A percentile compares a stretch with the other conserved stretches of the same genome.
Conservation (phyloP, 805 yeast genomes). For the Kodamaea sagamina region DNA sequence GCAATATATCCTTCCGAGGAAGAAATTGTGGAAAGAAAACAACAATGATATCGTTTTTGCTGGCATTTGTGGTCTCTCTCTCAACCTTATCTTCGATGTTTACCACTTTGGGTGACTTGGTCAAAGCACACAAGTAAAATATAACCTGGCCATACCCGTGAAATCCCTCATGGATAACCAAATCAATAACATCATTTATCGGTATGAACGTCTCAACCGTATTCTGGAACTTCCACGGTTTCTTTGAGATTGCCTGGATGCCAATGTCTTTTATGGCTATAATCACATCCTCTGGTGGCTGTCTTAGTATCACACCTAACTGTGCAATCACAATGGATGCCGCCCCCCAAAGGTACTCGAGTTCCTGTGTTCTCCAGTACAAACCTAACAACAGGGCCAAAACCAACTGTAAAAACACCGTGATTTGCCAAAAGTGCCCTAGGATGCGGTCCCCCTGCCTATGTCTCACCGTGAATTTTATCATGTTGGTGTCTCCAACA, state of each 20-base stretch:
- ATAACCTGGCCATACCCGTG: conserved; percentile 63
- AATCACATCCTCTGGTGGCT: conserved; percentile 44
- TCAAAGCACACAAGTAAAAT: conserved; percentile 61
- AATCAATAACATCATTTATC: conserved; percentile 55
- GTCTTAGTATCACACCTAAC: conserved; percentile 24
- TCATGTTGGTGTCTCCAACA: conserved; percentile 13
- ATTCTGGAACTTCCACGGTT: conserved; percentile 23
- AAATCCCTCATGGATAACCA: conserved; percentile 77
- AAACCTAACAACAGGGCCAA: not conserved
- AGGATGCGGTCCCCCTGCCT: conserved; percentile 8
- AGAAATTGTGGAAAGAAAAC: conserved; percentile 45
- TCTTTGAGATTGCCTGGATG: conserved; percentile 41
- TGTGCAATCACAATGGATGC: not conserved
- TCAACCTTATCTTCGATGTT: not conserved
- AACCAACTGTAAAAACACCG: conserved; percentile 7
- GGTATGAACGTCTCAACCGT: conserved; percentile 53
- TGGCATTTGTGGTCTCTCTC: conserved; percentile 5
- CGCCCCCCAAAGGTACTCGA: not conserved
- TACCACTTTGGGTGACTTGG: conserved; percentile 28
- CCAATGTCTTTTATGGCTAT: conserved; percentile 49
- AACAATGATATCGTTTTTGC: conserved; percentile 25
- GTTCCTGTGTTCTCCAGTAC: not conserved
- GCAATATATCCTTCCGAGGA: conserved; percentile 43
- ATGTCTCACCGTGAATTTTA: conserved; percentile 23
- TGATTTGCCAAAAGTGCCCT: conserved; percentile 9